Conservation (phyloP, 192 early-diverging fungal genomes). For the Backusella australiensis region DNA sequence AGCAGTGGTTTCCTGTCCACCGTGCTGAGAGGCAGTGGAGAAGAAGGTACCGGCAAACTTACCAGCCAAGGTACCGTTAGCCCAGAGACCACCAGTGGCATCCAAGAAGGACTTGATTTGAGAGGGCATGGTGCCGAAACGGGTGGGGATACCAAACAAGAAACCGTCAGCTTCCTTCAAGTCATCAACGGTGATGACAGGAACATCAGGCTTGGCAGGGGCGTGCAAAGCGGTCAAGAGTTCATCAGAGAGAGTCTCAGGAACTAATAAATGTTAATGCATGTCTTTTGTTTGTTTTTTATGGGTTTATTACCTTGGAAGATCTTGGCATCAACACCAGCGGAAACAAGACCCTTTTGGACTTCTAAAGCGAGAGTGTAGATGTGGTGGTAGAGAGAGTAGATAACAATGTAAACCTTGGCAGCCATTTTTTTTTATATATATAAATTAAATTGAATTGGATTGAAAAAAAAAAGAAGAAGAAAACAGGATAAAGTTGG, state of each 20-base stretch:
- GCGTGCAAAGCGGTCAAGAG: conserved; percentile 54
- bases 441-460: not conserved
- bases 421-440: conserved; percentile 13
- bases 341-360: conserved; percentile 61
- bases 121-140: conserved; percentile 69
- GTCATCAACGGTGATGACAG: conserved; percentile 38
- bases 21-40: conserved; percentile 71
- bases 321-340: conserved; percentile 32
- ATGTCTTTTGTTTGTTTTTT: not conserved
- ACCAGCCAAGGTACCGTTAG: conserved; percentile 54
- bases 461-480: not conserved
- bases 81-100: conserved; percentile 38
- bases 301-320: conserved; percentile 29
- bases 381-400: conserved; percentile 62
- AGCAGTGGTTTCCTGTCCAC: conserved; percentile 78
- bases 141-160: conserved; percentile 61
- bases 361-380: conserved; percentile 63
- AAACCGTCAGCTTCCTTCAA: conserved; percentile 52
- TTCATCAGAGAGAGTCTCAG: conserved; percentile 57
- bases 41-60: conserved; percentile 77
- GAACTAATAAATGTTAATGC: conserved; percentile 1
- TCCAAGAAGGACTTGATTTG: conserved; percentile 65
- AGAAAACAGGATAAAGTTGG: not conserved
- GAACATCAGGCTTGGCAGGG: conserved; percentile 42
- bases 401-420: conserved; percentile 34